Conservation (phyloP, 2,329 filamentous ascomycete species). For the Ustulina deusta region DNA sequence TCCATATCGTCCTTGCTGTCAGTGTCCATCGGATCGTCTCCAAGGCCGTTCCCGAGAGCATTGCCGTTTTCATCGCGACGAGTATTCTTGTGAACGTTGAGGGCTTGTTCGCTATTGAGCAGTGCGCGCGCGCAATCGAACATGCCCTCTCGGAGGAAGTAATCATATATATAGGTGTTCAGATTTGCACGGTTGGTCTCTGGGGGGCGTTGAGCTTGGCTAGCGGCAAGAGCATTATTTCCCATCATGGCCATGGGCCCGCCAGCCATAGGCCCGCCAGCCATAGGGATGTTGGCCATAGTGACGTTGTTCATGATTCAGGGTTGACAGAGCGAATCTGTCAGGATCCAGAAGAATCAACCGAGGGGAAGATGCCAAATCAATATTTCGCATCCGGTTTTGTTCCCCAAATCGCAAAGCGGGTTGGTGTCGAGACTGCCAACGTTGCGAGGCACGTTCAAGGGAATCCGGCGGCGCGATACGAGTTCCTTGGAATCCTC, state of each 20-base stretch:
- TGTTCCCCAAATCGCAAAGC: slow-evolving; percentile 31
- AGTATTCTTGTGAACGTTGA: slow-evolving; percentile 77
- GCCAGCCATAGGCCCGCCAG: slow-evolving; percentile 72
- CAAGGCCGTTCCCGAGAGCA: slow-evolving; percentile 73
- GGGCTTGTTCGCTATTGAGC: slow-evolving; percentile 72
- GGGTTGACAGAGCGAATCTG: slow-evolving; percentile 57
- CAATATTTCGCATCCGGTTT: slow-evolving; percentile 47
- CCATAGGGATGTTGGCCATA: slow-evolving; percentile 78
- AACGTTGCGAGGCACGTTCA: slow-evolving; percentile 17
- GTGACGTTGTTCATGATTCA: slow-evolving; percentile 70
- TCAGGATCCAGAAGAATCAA: slow-evolving; percentile 43
- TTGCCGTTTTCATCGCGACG: slow-evolving; percentile 76
- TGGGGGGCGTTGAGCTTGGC: slow-evolving; percentile 51
- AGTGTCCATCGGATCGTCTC: slow-evolving; percentile 83
- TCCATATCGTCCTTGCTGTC: slow-evolving; percentile 83
- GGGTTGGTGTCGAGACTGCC: slow-evolving; percentile 18
- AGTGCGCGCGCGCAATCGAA: slow-evolving; percentile 84
- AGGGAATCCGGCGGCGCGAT: slow-evolving; percentile 28
- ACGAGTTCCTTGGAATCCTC: slow-evolving; percentile 11
- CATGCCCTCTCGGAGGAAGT: slow-evolving; percentile 88
- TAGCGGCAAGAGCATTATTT: slow-evolving; percentile 59
- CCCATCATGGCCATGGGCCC: slow-evolving; percentile 74
- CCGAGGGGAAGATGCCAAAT: slow-evolving; percentile 43
- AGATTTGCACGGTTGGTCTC: slow-evolving; percentile 67
- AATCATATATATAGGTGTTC: slow-evolving; percentile 92